Evolutionary conservation across 108 stramenopile species (phyloP).

Genomic region (Parietichytrium sp.): DNA sequence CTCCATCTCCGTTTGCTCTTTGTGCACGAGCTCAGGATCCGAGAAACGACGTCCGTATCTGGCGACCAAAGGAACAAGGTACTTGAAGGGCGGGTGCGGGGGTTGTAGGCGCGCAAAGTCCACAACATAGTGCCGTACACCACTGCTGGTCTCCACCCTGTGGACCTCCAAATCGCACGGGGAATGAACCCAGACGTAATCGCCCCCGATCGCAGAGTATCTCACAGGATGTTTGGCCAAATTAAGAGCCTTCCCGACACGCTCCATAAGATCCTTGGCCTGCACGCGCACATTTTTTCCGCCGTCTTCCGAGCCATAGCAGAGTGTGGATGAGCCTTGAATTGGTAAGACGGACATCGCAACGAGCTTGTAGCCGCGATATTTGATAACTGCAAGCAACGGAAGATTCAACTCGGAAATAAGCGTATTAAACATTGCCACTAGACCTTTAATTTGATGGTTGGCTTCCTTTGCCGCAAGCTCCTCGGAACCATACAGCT

Average conservation of each 20-base stretch:
- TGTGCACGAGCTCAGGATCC: background rate
- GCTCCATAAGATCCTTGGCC: background rate
- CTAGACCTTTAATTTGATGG: slow-evolving; percentile 5
- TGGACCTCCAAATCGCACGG: slow-evolving; percentile 36
- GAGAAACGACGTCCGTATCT: no score
- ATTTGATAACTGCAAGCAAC: background rate
- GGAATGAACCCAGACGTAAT: background rate
- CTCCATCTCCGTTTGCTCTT: no score
- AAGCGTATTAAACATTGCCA: background rate
- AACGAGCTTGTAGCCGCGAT: slow-evolving; percentile 27
- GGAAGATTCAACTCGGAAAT: background rate
- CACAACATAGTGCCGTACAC: background rate
- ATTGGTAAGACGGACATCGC: slow-evolving; percentile 25
- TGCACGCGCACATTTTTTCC: background rate
- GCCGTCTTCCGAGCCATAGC: slow-evolving; percentile 14
- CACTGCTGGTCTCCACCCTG: background rate
- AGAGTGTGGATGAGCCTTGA: background rate
- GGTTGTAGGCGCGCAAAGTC: slow-evolving; percentile 29
- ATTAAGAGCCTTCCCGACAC: background rate
- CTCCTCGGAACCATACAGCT: background rate
- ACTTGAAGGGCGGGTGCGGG: background rate
- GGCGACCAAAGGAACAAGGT: background rate
- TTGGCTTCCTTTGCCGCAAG: slow-evolving; percentile 34
- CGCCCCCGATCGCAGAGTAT: background rate
- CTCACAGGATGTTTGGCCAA: slow-evolving; percentile 9